Base-by-base conservation (phyloP, 2,329 filamentous ascomycete genomes). In the Delphinella strobiligena region DNA sequence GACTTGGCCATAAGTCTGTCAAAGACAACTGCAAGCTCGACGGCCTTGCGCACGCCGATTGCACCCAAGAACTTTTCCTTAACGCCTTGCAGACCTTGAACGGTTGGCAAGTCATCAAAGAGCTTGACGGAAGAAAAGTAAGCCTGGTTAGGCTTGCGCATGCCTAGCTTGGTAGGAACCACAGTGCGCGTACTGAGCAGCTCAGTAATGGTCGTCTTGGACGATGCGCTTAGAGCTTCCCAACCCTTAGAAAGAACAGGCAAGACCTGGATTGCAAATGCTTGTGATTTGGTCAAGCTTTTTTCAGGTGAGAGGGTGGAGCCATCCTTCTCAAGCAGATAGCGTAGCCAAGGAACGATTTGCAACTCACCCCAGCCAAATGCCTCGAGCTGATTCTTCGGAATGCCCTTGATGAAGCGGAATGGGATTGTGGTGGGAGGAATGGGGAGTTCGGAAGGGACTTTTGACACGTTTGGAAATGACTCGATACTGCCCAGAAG, bases 111-210 rank as follows among this genome's bases (percentile, higher is more conserved):
- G 55, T 98, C 91, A 45, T 95, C 87, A 53, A 98, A 98, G 0
- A 98, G 67, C 56, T 86, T 91, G 29, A 98, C 91, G n/a, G 77
- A 82, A 2, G 84, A 78, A 54, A 98, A 95, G 59, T 95, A 98
- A 0, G 91, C 80, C 48, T 96, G 87, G 3, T 68, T 64, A 4
- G 91, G 91, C 49, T 75, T 82, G 50, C 70, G 81, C 88, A 98
- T 93, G 5, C 91, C 91, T 48, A 80, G 62, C 55, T 86, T 95
- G 0, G 91, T 96, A 0, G 91, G 91, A 54, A 98, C 84, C 19
- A 93, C 74, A 0, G 85, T 74, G 36, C 81, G 70, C 2, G 71
- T 64, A 38, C 77, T 72, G 3, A 96, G 64, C 4, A 86, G 61
- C 12, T 72, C 66, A 5, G 74, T 63, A 3, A 93, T 68, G 0